Evolutionary conservation across 257 asterid species (phyloP).

Genomic region (Lithospermum erythrorhizon): DNA sequence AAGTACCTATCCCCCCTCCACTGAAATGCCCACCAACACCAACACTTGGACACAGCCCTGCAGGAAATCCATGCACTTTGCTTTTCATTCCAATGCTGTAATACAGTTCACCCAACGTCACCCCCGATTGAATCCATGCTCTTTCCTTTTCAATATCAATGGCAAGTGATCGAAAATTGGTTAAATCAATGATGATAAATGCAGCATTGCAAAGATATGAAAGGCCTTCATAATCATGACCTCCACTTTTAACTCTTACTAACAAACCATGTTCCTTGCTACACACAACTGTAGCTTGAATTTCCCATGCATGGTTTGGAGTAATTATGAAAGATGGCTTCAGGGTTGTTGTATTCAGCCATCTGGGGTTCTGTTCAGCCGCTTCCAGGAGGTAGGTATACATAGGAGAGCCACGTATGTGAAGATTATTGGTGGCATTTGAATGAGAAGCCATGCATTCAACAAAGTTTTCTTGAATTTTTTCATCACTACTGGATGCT

Average conservation of each 20-base stretch:
- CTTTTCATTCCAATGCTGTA: slow-evolving; percentile 7
- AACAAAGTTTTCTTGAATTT: background rate
- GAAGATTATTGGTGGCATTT: background rate
- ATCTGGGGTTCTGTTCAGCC: slow-evolving; percentile 9
- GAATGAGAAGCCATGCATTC: slow-evolving; percentile 6
- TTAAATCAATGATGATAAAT: slow-evolving; percentile 11
- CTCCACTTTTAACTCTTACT: slow-evolving; percentile 13
- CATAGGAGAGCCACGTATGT: background rate
- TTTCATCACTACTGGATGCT: too few relatives aligned
- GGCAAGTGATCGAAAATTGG: background rate
- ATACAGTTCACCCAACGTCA: slow-evolving; percentile 11
- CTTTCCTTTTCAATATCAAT: background rate
- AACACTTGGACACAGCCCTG: slow-evolving; percentile 14
- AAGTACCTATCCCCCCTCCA: slow-evolving; percentile 13
- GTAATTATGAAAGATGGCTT: slow-evolving; percentile 2
- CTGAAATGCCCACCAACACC: slow-evolving; percentile 14
- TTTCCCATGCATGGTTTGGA: background rate
- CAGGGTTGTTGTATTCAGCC: slow-evolving; percentile 9
- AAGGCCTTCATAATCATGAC: slow-evolving; percentile 19
- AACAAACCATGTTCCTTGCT: slow-evolving; percentile 5
- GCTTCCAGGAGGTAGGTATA: background rate
- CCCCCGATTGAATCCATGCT: slow-evolving; percentile 15
- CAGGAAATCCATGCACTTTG: slow-evolving; percentile 12
- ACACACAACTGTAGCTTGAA: slow-evolving; percentile 5
- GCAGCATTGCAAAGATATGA: slow-evolving; percentile 1